A percentile compares a stretch with the other conserved stretches of the same genome.
Conservation (phyloP, 2,329 filamentous ascomycete genomes). For the Hypoxylon rubiginosum region DNA sequence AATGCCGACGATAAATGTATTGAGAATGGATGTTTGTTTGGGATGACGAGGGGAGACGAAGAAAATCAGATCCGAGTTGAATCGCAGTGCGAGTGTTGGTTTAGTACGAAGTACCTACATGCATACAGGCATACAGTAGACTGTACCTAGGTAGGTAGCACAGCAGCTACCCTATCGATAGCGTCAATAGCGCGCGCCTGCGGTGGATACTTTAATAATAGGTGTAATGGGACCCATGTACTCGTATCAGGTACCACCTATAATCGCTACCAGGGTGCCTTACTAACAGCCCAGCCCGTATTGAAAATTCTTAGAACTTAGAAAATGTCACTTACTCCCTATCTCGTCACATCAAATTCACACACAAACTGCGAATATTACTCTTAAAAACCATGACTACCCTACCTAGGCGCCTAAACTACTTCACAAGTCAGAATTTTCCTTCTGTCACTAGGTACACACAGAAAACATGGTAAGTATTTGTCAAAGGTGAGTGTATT, state of each 20-base stretch:
- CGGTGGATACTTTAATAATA: background rate
- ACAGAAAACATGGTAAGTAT: background rate
- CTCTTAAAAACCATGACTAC: too few relatives aligned
- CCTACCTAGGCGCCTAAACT: too few relatives aligned
- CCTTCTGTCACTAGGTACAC: background rate
- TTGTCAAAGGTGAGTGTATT: conserved; percentile 34
- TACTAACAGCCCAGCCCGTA: too few relatives aligned
- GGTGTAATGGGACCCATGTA: background rate
- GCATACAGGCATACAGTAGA: too few relatives aligned
- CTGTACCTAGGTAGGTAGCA: background rate
- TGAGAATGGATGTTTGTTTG: background rate
- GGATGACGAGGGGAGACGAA: conserved; percentile 1
- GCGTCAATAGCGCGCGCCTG: background rate
- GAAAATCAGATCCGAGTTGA: background rate
- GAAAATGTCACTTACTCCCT: too few relatives aligned
- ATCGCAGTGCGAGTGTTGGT: background rate
- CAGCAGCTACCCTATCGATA: background rate
- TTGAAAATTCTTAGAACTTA: too few relatives aligned
- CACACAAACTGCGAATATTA: too few relatives aligned
- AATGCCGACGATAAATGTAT: conserved; percentile 1
- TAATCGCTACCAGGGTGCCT: too few relatives aligned
- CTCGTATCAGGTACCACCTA: too few relatives aligned
- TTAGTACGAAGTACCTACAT: background rate
- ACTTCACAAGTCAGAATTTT: background rate
- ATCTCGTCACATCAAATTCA: too few relatives aligned